Conservation (phyloP, 2,329 filamentous ascomycete genomes). For the Diaporthe nobilis region DNA sequence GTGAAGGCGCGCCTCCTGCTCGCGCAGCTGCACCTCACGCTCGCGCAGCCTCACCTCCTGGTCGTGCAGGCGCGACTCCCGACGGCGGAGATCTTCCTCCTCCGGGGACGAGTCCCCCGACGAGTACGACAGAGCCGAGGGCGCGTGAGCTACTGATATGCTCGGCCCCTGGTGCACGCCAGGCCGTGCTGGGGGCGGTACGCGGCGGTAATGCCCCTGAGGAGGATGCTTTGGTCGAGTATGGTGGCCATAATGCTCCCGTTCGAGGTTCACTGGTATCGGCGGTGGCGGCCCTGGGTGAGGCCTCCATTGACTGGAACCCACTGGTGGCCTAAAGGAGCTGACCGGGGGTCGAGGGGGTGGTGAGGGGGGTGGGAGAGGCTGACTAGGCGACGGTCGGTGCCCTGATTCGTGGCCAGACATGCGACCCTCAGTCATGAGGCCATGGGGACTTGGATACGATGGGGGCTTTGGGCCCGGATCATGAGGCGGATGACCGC, state of each 20-base stretch:
- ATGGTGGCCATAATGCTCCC: not conserved
- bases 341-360: constrained; percentile 2
- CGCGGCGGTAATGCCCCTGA: not conserved
- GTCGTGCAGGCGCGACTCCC: not conserved
- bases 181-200: not conserved
- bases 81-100: not conserved
- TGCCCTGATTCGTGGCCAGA: not conserved
- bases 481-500: constrained; percentile 10
- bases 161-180: not conserved
- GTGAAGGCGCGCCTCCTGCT: not conserved
- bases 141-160: not conserved
- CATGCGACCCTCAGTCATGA: not conserved
- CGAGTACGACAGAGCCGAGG: not conserved
- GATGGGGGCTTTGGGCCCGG: not conserved
- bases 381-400: not conserved
- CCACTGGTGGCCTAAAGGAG: not conserved
- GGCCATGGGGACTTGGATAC: not conserved
- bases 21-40: not conserved
- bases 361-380: not conserved
- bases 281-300: not conserved
- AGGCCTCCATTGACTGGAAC: not conserved
- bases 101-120: not conserved
- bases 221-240: not conserved
- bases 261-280: too few species aligned
- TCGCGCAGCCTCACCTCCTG: not conserved